phyloP scores from a whole-genome alignment of 495 filamentous ascomycete species.

The Podospora fimiseda region DNA sequence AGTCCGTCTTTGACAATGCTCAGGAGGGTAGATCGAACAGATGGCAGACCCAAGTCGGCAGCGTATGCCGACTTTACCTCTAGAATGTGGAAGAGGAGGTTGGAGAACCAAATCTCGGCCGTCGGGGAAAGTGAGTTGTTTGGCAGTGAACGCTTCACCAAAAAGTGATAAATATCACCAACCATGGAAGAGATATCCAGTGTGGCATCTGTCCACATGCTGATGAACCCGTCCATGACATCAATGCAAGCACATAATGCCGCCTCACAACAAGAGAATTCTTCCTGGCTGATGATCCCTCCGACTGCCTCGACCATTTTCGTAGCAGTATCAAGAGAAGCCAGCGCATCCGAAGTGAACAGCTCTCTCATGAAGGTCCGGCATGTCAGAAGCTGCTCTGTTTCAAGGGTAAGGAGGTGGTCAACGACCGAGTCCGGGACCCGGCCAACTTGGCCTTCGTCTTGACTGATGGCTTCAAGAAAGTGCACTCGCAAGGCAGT shows the following conservation, averaged over 20 bases:
- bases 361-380: slow-evolving; percentile 47
- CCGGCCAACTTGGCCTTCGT: slow-evolving; percentile 29
- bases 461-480: slow-evolving; percentile 32
- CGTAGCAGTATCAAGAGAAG: slow-evolving; percentile 34
- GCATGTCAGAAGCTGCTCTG: slow-evolving; percentile 54
- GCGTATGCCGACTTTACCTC: slow-evolving; percentile 58
- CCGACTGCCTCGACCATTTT: slow-evolving; percentile 44
- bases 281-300: slow-evolving; percentile 55
- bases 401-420: slow-evolving; percentile 50
- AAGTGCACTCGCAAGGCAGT: slow-evolving; percentile 34
- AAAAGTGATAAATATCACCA: slow-evolving; percentile 73
- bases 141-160: slow-evolving; percentile 57
- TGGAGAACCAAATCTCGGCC: slow-evolving; percentile 59
- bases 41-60: slow-evolving; percentile 48
- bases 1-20: slow-evolving; percentile 58
- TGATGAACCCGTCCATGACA: slow-evolving; percentile 57
- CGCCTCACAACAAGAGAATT: slow-evolving; percentile 70
- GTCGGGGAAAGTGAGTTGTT: slow-evolving; percentile 58
- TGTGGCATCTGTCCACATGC: slow-evolving; percentile 54
- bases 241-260: slow-evolving; percentile 63
- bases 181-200: slow-evolving; percentile 55
- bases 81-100: slow-evolving; percentile 61
- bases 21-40: slow-evolving; percentile 70
- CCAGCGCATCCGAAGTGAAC: slow-evolving; percentile 37
- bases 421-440: slow-evolving; percentile 45